Evolutionary conservation across 805 yeast genomes (phyloP).

Genomic region (Starmerella vaccinii): DNA sequence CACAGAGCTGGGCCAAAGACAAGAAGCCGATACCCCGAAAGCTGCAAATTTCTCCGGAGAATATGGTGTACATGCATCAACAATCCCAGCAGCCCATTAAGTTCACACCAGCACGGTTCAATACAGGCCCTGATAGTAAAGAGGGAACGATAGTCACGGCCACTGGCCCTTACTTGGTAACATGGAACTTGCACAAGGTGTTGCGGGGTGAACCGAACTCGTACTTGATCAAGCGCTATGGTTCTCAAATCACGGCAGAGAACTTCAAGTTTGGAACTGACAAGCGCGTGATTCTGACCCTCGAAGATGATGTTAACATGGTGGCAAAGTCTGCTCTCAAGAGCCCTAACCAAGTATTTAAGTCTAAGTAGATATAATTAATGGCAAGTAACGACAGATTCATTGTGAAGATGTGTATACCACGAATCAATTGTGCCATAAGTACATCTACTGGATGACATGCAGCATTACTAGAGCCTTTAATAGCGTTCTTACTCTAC

Average conservation of each 20-base stretch:
- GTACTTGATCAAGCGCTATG: conserved; percentile 55
- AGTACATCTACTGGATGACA: too few species aligned
- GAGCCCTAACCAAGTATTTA: conserved; percentile 37
- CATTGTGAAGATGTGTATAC: too few species aligned
- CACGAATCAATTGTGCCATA: too few species aligned
- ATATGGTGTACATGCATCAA: conserved; percentile 49
- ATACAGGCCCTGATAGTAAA: conserved; percentile 51
- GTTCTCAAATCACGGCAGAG: conserved; percentile 57
- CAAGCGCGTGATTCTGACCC: conserved; percentile 59
- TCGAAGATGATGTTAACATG: conserved; percentile 67
- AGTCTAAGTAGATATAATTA: not conserved
- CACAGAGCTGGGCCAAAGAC: conserved; percentile 51
- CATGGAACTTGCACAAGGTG: conserved; percentile 64
- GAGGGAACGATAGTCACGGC: conserved; percentile 69
- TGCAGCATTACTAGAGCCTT: too few species aligned
- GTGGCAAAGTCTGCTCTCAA: conserved; percentile 50
- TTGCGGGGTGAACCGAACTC: conserved; percentile 44
- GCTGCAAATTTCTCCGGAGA: conserved; percentile 60
- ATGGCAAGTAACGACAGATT: too few species aligned
- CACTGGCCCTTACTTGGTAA: conserved; percentile 69
- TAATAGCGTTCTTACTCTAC: too few species aligned
- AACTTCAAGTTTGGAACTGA: conserved; percentile 68
- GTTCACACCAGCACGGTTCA: conserved; percentile 70
- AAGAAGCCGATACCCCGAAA: conserved; percentile 60
- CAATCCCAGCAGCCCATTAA: conserved; percentile 41